Percentiles rank a stretch among this genome's conserved stretches.
phyloP scores from a whole-genome alignment of 331 rosid genomes.

The Quercus lobata region DNA sequence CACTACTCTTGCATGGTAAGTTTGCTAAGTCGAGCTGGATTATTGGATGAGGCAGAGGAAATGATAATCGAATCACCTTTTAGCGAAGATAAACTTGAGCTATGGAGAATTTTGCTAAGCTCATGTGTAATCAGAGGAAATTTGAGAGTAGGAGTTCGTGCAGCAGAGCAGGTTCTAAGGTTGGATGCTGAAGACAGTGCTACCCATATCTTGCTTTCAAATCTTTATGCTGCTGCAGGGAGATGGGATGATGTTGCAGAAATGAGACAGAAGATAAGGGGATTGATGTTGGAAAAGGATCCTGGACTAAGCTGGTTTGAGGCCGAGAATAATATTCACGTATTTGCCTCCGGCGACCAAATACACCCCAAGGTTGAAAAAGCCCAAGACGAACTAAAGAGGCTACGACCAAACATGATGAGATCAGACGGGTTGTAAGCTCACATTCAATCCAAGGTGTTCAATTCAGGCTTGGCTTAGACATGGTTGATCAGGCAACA shows the following conservation, averaged over 20 bases:
- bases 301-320: conserved; percentile 90
- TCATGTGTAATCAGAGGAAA: conserved; percentile 60
- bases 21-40: conserved; percentile 64
- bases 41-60: conserved; percentile 65
- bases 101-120: conserved; percentile 80
- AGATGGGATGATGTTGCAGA: conserved; percentile 62
- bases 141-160: conserved; percentile 61
- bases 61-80: conserved; percentile 57
- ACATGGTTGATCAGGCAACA: too few relatives aligned
- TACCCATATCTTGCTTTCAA: conserved; percentile 63
- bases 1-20: conserved; percentile 89
- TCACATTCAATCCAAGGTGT: too few relatives aligned
- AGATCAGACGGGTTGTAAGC: background rate
- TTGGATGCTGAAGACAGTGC: conserved; percentile 65
- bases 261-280: conserved; percentile 59
- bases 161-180: conserved; percentile 56
- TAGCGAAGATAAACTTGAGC: conserved; percentile 42
- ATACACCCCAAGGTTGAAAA: conserved; percentile 48
- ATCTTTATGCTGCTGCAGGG: conserved; percentile 61
- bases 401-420: conserved; percentile 56
- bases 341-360: conserved; percentile 61
- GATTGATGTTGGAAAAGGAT: conserved; percentile 41
- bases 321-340: conserved; percentile 46
- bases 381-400: conserved; percentile 43
- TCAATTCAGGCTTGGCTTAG: too few relatives aligned